Evolutionary conservation across 176 grass and related monocot genomes (phyloP).

Genomic region (Eragrostis curvula): DNA sequence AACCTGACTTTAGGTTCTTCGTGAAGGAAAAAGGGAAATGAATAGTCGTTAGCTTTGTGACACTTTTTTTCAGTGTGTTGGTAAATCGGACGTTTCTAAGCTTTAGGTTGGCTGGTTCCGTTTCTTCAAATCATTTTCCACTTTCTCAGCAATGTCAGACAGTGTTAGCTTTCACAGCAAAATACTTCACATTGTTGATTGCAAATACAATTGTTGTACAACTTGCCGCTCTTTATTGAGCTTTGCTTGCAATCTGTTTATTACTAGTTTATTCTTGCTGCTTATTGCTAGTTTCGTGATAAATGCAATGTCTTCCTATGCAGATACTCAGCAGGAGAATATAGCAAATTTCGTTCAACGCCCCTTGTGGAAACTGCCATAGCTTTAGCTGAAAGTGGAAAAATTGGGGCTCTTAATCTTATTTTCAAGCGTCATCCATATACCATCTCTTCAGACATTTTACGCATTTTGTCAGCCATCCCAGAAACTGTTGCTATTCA

Average conservation of each 20-base stretch:
- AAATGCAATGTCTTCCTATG: slow-evolving; percentile 51
- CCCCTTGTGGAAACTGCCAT: slow-evolving; percentile 70
- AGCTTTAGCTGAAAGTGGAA: slow-evolving; percentile 89
- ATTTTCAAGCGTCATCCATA: slow-evolving; percentile 98
- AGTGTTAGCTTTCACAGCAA: slow-evolving; percentile 33
- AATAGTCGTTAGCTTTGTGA: slow-evolving; percentile 18
- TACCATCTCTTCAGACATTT: slow-evolving; percentile 66
- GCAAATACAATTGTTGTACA: slow-evolving; percentile 3
- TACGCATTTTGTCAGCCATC: slow-evolving; percentile 76
- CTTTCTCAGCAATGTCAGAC: not conserved
- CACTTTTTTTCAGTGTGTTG: slow-evolving; percentile 3
- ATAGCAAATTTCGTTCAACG: slow-evolving; percentile 73
- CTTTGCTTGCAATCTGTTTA: not conserved
- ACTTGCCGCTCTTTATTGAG: not conserved
- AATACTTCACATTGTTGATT: slow-evolving; percentile 29
- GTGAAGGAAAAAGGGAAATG: slow-evolving; percentile 13
- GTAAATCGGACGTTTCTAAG: slow-evolving; percentile 10
- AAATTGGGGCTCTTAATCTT: slow-evolving; percentile 94
- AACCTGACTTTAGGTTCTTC: slow-evolving; percentile 11
- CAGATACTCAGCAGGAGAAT: slow-evolving; percentile 81
- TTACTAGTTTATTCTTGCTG: slow-evolving; percentile 1
- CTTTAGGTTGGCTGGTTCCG: slow-evolving; percentile 9
- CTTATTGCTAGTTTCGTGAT: slow-evolving; percentile 30
- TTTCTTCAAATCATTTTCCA: slow-evolving; percentile 23
- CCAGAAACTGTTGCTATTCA: slow-evolving; percentile 92